These are phyloP conservation scores for Candida germanica DNA, from an alignment of 805 yeast genomes.

Conservation along the genomic window DNA sequence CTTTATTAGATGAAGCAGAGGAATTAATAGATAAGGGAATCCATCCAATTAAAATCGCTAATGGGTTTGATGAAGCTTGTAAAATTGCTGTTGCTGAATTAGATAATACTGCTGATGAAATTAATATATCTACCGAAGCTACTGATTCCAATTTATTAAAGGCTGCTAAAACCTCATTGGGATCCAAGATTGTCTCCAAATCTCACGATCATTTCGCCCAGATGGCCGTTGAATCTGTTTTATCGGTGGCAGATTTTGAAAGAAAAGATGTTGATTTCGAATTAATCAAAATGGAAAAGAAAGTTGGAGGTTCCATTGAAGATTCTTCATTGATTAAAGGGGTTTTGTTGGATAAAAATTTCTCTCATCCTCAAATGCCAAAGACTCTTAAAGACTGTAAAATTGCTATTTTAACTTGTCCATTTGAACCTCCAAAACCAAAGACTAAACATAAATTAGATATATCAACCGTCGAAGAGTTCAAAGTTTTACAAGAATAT, in stretches of 20 bases:
- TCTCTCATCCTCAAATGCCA: conserved; percentile 98
- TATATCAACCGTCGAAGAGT: conserved; percentile 91
- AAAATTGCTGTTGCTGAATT: conserved; percentile 79
- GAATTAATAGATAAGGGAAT: conserved; percentile 95
- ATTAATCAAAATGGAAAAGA: conserved; percentile 90
- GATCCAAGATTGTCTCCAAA: conserved; percentile 93
- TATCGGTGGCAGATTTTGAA: conserved; percentile 85
- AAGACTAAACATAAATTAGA: conserved; percentile 97
- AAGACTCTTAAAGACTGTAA: conserved; percentile 73
- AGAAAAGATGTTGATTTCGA: conserved; percentile 97
- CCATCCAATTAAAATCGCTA: conserved; percentile 94
- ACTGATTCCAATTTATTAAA: conserved; percentile 62
- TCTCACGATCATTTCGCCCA: conserved; percentile 90
- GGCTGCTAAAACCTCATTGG: conserved; percentile 93
- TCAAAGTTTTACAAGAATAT: conserved; percentile 82
- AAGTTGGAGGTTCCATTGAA: conserved; percentile 89
- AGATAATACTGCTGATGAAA: conserved; percentile 70
- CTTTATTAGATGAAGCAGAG: conserved; percentile 88
- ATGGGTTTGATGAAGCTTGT: conserved; percentile 97
- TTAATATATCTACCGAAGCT: conserved; percentile 48
- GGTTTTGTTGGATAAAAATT: conserved; percentile 92
- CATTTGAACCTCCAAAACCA: conserved; percentile 99
- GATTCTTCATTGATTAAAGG: conserved; percentile 87
- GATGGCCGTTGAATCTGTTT: conserved; percentile 96
- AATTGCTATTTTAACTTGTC: conserved; percentile 94